phyloP scores from a whole-genome alignment of 2,329 filamentous ascomycete genomes.

The Stagonosporopsis tanaceti region DNA sequence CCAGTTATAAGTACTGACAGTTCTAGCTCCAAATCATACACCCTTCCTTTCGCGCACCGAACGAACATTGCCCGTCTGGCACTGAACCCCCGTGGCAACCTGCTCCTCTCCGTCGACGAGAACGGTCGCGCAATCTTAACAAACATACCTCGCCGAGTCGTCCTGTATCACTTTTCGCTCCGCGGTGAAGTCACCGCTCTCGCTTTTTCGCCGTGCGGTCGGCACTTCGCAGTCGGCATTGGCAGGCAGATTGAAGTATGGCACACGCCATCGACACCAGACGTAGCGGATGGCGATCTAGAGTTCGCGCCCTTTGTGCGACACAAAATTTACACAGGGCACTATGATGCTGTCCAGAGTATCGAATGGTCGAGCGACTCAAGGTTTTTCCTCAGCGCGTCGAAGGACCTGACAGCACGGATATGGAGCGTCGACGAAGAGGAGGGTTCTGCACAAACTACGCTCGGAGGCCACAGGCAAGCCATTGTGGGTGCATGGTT shows the following conservation, averaged over 20 bases:
- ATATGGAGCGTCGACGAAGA: conserved; percentile 94
- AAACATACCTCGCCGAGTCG: conserved; percentile 83
- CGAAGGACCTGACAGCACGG: conserved; percentile 88
- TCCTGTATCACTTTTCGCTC: conserved; percentile 96
- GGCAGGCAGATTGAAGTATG: conserved; percentile 92
- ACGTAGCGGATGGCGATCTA: conserved; percentile 80
- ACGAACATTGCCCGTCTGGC: conserved; percentile 91
- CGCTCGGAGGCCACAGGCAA: conserved; percentile 89
- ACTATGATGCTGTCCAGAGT: conserved; percentile 85
- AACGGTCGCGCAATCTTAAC: conserved; percentile 93
- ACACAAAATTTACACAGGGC: conserved; percentile 84
- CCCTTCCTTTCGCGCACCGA: conserved; percentile 88
- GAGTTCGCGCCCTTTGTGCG: conserved; percentile 95
- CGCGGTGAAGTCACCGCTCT: conserved; percentile 82
- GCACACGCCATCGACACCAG: conserved; percentile 91
- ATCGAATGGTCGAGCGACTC: conserved; percentile 98
- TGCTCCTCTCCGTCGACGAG: conserved; percentile 92
- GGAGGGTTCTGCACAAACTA: conserved; percentile 87
- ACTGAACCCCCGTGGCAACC: conserved; percentile 87
- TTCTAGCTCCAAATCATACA: conserved; percentile 82
- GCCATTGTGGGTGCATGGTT: conserved; percentile 96
- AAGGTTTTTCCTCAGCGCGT: conserved; percentile 90
- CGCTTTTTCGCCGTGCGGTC: conserved; percentile 88
- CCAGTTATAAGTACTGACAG: conserved; percentile 8
- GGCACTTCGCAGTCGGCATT: conserved; percentile 87